Evolutionary conservation across 805 yeast species (phyloP).

Genomic region (Metschnikowia drakensbergensis): DNA sequence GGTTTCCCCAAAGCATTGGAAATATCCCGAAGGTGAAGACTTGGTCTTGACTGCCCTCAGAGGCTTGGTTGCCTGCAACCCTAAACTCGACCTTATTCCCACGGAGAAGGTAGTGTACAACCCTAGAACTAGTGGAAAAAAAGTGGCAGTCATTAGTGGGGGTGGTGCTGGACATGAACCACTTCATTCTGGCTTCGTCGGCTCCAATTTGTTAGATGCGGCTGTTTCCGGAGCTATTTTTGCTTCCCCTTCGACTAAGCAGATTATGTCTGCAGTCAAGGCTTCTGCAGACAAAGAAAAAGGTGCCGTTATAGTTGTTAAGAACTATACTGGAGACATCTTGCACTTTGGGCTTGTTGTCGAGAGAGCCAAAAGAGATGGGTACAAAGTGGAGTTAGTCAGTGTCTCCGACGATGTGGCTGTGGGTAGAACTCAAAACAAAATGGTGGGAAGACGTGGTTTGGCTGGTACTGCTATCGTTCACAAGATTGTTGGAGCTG

Average conservation of each 20-base stretch:
- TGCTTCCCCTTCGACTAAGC: slow-evolving; percentile 93
- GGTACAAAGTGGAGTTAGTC: slow-evolving; percentile 66
- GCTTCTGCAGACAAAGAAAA: slow-evolving; percentile 47
- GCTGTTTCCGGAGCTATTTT: slow-evolving; percentile 91
- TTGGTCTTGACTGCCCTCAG: slow-evolving; percentile 46
- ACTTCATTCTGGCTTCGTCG: slow-evolving; percentile 87
- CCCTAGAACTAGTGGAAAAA: slow-evolving; percentile 34
- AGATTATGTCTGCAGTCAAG: slow-evolving; percentile 67
- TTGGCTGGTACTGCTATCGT: slow-evolving; percentile 87
- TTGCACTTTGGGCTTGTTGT: slow-evolving; percentile 89
- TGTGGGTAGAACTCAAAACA: slow-evolving; percentile 86
- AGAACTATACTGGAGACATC: slow-evolving; percentile 93
- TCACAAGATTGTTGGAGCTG: slow-evolving; percentile 83
- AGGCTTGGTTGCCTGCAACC: slow-evolving; percentile 54
- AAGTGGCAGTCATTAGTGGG: slow-evolving; percentile 76
- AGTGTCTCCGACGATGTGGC: slow-evolving; percentile 91
- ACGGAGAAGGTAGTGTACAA: slow-evolving; percentile 54
- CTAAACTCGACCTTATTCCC: slow-evolving; percentile 50
- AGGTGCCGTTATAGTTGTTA: slow-evolving; percentile 77
- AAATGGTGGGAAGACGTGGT: slow-evolving; percentile 91
- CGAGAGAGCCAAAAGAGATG: slow-evolving; percentile 79
- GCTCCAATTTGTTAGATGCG: slow-evolving; percentile 74
- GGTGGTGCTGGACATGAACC: slow-evolving; percentile 98
- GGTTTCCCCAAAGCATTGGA: slow-evolving; percentile 45
- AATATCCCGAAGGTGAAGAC: slow-evolving; percentile 40